Percentiles rank a stretch among this genome's conserved stretches.
Evolutionary conservation across 768 basidiomycete species (phyloP).

Genomic region (Hydnum rufescens): DNA sequence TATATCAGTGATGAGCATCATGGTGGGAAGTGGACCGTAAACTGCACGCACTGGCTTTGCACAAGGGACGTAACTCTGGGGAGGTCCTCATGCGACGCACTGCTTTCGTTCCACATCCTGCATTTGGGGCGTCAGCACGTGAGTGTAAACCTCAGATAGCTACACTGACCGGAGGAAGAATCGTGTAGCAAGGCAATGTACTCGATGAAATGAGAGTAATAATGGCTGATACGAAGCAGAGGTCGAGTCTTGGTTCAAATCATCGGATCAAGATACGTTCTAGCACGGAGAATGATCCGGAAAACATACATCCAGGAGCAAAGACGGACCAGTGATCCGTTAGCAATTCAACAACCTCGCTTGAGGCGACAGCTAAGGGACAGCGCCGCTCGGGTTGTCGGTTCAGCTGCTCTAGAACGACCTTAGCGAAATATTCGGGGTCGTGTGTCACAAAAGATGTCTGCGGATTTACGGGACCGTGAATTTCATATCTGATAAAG

Average conservation of each 20-base stretch:
- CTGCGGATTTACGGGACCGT: constrained; percentile 19
- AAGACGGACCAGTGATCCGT: constrained; percentile 75
- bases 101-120: constrained; percentile 73
- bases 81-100: constrained; percentile 57
- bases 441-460: constrained; percentile 47
- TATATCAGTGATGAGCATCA: constrained; percentile 4
- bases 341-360: constrained; percentile 66
- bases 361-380: constrained; percentile 66
- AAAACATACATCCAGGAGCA: constrained; percentile 56
- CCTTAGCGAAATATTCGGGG: constrained; percentile 53
- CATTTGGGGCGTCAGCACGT: background rate
- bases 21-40: constrained; percentile 2
- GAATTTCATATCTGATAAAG: background rate
- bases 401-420: constrained; percentile 62
- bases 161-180: constrained; percentile 49
- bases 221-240: constrained; percentile 71
- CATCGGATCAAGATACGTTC: constrained; percentile 3
- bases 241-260: constrained; percentile 37
- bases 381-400: constrained; percentile 56
- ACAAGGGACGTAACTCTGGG: constrained; percentile 56
- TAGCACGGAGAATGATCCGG: background rate
- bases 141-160: background rate
- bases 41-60: constrained; percentile 54
- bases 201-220: constrained; percentile 65
- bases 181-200: constrained; percentile 59